phyloP scores from a whole-genome alignment of 2,329 filamentous ascomycete species.

The Fusarium guadeloupense region DNA sequence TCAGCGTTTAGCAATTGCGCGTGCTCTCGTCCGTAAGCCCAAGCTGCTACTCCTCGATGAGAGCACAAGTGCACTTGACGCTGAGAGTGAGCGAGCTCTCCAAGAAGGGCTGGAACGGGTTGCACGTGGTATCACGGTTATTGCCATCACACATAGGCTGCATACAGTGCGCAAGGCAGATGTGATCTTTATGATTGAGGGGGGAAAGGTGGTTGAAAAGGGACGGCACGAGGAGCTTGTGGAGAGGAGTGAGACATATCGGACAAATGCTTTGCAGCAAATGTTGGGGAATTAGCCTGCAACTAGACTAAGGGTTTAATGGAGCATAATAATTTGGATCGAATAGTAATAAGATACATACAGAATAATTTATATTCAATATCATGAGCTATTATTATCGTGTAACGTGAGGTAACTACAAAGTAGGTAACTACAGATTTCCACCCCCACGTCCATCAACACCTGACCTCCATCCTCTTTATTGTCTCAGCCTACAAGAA shows the following conservation, averaged over 20 bases:
- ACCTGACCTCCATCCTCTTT: constrained; percentile 19
- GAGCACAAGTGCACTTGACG: constrained; percentile 81
- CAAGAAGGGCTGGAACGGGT: constrained; percentile 71
- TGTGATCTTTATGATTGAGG: constrained; percentile 66
- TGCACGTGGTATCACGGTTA: constrained; percentile 62
- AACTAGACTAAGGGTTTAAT: background rate
- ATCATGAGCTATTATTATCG: background rate
- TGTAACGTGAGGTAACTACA: background rate
- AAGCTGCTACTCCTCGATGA: constrained; percentile 82
- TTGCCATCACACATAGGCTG: constrained; percentile 67
- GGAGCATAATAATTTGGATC: no score
- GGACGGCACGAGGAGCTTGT: constrained; percentile 65
- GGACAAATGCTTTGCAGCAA: constrained; percentile 62
- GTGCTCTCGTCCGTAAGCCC: constrained; percentile 77
- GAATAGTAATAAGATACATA: background rate
- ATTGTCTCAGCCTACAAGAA: constrained; percentile 26
- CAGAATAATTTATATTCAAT: background rate
- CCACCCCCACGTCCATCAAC: constrained; percentile 14
- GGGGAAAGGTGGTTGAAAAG: constrained; percentile 60
- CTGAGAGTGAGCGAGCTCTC: constrained; percentile 72
- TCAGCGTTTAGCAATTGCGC: constrained; percentile 80
- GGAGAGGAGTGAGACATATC: constrained; percentile 61
- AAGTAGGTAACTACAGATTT: background rate
- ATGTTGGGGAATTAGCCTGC: constrained; percentile 48
- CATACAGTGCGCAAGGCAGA: constrained; percentile 66